A percentile compares a stretch with the other conserved stretches of the same genome.
These are phyloP conservation scores for Lipomyces kockii DNA, from an alignment of 805 yeast genomes.

Conservation along the genomic window DNA sequence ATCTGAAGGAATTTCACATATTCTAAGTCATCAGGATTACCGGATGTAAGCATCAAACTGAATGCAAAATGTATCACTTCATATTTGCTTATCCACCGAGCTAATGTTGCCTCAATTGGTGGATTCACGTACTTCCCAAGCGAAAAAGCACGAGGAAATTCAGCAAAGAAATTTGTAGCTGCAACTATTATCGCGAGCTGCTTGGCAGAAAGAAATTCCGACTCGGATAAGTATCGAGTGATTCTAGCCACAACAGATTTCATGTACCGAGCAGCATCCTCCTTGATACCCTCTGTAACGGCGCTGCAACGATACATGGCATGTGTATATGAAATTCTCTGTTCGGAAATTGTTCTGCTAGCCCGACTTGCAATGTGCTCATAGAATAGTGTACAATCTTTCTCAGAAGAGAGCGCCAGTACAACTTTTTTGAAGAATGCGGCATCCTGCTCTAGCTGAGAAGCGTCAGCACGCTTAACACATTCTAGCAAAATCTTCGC, in stretches of 20 bases:
- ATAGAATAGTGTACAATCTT: slow-evolving; percentile 4
- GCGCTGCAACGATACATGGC: background rate
- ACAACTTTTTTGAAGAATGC: slow-evolving; percentile 36
- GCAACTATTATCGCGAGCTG: background rate
- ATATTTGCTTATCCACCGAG: slow-evolving; percentile 53
- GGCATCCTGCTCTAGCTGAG: slow-evolving; percentile 1
- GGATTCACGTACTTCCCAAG: slow-evolving; percentile 39
- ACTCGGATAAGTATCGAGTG: slow-evolving; percentile 24
- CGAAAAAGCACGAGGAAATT: background rate
- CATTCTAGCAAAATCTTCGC: background rate
- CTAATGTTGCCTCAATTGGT: slow-evolving; percentile 42
- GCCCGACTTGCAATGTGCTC: background rate
- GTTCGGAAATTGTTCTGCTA: background rate
- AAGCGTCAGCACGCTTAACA: background rate
- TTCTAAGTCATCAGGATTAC: slow-evolving; percentile 42
- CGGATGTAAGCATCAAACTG: slow-evolving; percentile 2
- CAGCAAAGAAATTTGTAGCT: slow-evolving; percentile 7
- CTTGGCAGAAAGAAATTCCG: background rate
- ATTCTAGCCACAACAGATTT: slow-evolving; percentile 7
- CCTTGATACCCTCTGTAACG: background rate
- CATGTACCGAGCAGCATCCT: slow-evolving; percentile 1
- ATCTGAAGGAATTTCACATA: slow-evolving; percentile 65
- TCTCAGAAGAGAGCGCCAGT: slow-evolving; percentile 14
- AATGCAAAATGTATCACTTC: slow-evolving; percentile 54
- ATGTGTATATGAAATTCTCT: background rate